Percentiles rank a stretch among this genome's conserved stretches.
Conservation (phyloP, 108 stramenopile species). For the Aurantiochytrium sp. region DNA sequence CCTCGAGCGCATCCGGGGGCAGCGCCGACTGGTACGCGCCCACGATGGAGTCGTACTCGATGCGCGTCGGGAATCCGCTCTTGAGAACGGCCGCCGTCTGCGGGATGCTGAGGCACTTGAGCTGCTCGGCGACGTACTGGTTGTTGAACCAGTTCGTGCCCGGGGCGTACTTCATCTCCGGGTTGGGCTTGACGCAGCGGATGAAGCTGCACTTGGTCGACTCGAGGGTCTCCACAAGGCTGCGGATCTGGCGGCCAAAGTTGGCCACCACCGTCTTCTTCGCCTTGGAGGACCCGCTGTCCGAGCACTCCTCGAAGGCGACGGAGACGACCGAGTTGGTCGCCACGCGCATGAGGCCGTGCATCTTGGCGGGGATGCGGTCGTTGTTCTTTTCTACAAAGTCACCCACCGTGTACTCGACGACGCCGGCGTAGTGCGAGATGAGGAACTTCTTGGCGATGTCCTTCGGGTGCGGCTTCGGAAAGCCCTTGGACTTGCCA, state of each 20-base stretch:
- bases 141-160: constrained; percentile 28
- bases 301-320: not conserved
- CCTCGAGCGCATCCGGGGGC: not conserved
- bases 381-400: constrained; percentile 47
- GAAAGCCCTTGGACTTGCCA: not conserved
- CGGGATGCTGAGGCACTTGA: constrained; percentile 9
- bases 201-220: not conserved
- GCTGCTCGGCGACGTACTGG: constrained; percentile 12
- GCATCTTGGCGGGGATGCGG: not conserved
- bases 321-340: not conserved
- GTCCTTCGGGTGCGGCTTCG: constrained; percentile 6
- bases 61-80: constrained; percentile 16
- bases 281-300: not conserved
- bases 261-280: constrained; percentile 27
- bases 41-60: constrained; percentile 20
- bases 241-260: not conserved
- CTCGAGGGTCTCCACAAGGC: not conserved
- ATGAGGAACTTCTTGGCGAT: constrained; percentile 37
- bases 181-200: constrained; percentile 32
- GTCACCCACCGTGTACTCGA: constrained; percentile 31
- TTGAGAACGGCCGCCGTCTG: constrained; percentile 18
- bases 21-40: constrained; percentile 2
- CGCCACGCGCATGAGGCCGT: constrained; percentile 30
- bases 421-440: constrained; percentile 43
- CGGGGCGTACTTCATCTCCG: not conserved